Base-by-base conservation (phyloP, 805 yeast species). In the Kuraishia molischiana region DNA sequence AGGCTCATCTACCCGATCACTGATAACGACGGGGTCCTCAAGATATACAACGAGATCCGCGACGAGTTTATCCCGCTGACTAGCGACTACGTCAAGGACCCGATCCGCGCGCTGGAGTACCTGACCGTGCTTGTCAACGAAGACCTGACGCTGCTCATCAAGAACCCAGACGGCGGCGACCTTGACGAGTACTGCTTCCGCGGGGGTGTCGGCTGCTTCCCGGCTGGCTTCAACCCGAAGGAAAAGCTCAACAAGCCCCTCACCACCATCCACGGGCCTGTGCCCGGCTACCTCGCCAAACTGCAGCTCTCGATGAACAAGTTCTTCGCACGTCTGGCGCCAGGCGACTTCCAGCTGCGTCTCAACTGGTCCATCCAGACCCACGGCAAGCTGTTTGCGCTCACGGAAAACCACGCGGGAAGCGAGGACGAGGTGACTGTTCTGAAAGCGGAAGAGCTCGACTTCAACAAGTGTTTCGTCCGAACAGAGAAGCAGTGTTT, bases 341-440 rank as follows among this genome's bases (percentile, higher is more conserved):
- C 73, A 3, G 62, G 67, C 22, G 72, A 74, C 39, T 66, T 67
- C 35, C 79, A 82, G 50, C 73, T 72, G 41, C 66, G 92, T 40
- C 67, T 67, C 46, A 83, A 83, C 44, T 83, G 87, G 85, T 66
- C 80, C 0, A 56, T 83, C 19, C 92, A 83, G 51, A 65, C 77
- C 1, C 84, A 78, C 48, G 60, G 66, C 35, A 61, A 58, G 31
- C 45, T 73, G n/a, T 66, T 63, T 41, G 69, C 71, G 2, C 67
- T 74, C 34, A 49, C 55, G 13, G 69, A 65, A 5, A 60, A 63
- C 31, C 77, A 74, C 41, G 59, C 57, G 4, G 46, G 64, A 2
- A 46, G 51, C 15, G 64, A 64, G n/a, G 59, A 61, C 4, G 54
- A 45, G 5, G 58, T 66, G 21, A 53, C 58, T 13, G 51, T 57